These are phyloP conservation scores for Cyberlindnera japonica DNA, from an alignment of 805 yeast species.

Conservation along the genomic window DNA sequence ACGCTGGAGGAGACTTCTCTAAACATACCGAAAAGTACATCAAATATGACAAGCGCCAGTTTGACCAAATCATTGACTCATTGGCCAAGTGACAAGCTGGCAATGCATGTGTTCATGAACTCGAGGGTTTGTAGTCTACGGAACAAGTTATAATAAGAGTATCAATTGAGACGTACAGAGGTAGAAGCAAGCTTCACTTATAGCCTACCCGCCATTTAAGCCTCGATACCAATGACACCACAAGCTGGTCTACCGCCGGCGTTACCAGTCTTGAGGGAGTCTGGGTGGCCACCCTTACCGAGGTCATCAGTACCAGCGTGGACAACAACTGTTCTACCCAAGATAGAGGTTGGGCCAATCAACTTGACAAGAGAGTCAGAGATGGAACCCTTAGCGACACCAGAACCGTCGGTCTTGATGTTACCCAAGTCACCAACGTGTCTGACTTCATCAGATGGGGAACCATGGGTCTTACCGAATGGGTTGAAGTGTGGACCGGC, in stretches of 20 bases:
- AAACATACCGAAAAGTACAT: constrained; percentile 70
- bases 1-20: constrained; percentile 63
- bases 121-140: too few relatives aligned
- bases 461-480: constrained; percentile 84
- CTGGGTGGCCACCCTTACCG: constrained; percentile 91
- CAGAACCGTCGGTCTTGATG: constrained; percentile 78
- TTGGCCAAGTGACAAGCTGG: constrained; percentile 23
- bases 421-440: constrained; percentile 98
- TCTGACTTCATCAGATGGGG: constrained; percentile 75
- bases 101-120: too few relatives aligned
- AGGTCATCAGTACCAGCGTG: constrained; percentile 92
- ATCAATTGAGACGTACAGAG: neutral
- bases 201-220: constrained; percentile 6
- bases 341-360: constrained; percentile 79
- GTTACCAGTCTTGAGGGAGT: constrained; percentile 91
- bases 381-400: constrained; percentile 88
- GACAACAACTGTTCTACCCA: constrained; percentile 94
- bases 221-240: constrained; percentile 80
- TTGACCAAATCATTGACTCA: constrained; percentile 36
- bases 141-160: too few relatives aligned
- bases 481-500: constrained; percentile 99
- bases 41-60: constrained; percentile 52
- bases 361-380: constrained; percentile 75
- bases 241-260: constrained; percentile 99
- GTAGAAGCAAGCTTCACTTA: neutral